phyloP scores from a whole-genome alignment of 306 rosid species.

The Quercus glauca region DNA sequence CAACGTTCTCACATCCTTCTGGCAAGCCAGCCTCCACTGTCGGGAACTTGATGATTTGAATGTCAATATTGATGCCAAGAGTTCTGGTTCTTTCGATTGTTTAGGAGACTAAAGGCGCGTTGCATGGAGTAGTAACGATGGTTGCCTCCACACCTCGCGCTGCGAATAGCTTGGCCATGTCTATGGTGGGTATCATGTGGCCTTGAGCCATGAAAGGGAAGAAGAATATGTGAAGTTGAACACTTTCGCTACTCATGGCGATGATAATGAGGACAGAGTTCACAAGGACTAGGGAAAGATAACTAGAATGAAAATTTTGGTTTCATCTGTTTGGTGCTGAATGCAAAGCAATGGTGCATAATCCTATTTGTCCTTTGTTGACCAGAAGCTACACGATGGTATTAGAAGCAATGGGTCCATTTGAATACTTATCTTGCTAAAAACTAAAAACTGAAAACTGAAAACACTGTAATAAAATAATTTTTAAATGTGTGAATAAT shows the following conservation, averaged over 20 bases:
- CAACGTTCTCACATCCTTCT: slow-evolving; percentile 40
- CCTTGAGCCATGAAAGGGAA: slow-evolving; percentile 34
- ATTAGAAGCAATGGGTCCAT: too few relatives aligned
- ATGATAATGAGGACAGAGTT: too few relatives aligned
- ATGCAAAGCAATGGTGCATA: too few relatives aligned
- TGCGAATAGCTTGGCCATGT: slow-evolving; percentile 31
- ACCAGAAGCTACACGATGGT: too few relatives aligned
- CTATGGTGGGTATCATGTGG: slow-evolving; percentile 32
- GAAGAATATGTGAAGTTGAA: slow-evolving; percentile 24
- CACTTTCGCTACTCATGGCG: not conserved
- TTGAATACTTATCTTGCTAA: too few relatives aligned
- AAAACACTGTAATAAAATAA: too few relatives aligned
- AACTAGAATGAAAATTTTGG: too few relatives aligned
- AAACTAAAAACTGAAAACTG: too few relatives aligned
- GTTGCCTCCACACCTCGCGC: slow-evolving; percentile 20
- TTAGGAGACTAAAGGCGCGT: slow-evolving; percentile 5
- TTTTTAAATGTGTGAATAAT: too few relatives aligned
- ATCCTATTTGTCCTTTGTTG: too few relatives aligned
- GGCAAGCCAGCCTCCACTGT: slow-evolving; percentile 36
- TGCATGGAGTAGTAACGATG: slow-evolving; percentile 26
- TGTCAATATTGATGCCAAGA: not conserved
- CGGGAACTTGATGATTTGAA: slow-evolving; percentile 35
- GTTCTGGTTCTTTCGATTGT: not conserved
- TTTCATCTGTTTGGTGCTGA: too few relatives aligned
- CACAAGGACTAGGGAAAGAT: not conserved